A percentile compares a stretch with the other conserved stretches of the same genome.
These are phyloP conservation scores for Styphnolobium japonicum DNA, from an alignment of 306 rosid genomes.

Conservation along the genomic window DNA sequence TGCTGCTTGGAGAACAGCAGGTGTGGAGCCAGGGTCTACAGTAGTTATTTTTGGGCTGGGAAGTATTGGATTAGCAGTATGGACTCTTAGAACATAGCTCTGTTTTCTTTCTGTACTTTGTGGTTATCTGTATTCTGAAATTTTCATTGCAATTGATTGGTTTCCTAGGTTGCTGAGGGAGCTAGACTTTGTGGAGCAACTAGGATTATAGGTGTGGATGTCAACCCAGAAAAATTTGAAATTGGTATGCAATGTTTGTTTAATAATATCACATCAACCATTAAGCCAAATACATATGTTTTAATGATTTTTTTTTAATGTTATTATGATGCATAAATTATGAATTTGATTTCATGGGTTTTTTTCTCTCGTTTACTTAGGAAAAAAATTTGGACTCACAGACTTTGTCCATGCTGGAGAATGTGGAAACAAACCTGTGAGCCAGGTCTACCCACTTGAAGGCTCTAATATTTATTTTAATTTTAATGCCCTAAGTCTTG, in stretches of 20 bases:
- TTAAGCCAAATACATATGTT: neutral
- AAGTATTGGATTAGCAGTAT: slow-evolving; percentile 81
- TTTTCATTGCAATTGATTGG: slow-evolving; percentile 12
- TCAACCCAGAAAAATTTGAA: slow-evolving; percentile 64
- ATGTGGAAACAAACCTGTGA: slow-evolving; percentile 55
- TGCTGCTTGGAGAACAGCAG: slow-evolving; percentile 88
- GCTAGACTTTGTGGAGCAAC: slow-evolving; percentile 85
- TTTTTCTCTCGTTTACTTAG: slow-evolving; percentile 32
- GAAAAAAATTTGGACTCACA: slow-evolving; percentile 78
- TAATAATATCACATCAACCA: neutral
- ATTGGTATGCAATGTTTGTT: slow-evolving; percentile 39
- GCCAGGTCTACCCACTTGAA: slow-evolving; percentile 52
- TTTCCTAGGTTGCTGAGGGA: slow-evolving; percentile 80
- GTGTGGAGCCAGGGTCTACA: slow-evolving; percentile 74
- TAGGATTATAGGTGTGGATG: slow-evolving; percentile 79
- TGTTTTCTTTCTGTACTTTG: neutral
- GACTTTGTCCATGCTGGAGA: slow-evolving; percentile 52
- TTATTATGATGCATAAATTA: neutral
- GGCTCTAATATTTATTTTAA: neutral
- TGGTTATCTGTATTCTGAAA: neutral
- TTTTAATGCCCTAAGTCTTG: neutral
- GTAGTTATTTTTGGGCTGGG: slow-evolving; percentile 87
- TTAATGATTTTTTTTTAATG: neutral
- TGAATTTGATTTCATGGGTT: neutral
- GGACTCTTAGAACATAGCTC: neutral